Conservation (phyloP, 805 yeast genomes). For the Schizosaccharomyces lindneri region DNA sequence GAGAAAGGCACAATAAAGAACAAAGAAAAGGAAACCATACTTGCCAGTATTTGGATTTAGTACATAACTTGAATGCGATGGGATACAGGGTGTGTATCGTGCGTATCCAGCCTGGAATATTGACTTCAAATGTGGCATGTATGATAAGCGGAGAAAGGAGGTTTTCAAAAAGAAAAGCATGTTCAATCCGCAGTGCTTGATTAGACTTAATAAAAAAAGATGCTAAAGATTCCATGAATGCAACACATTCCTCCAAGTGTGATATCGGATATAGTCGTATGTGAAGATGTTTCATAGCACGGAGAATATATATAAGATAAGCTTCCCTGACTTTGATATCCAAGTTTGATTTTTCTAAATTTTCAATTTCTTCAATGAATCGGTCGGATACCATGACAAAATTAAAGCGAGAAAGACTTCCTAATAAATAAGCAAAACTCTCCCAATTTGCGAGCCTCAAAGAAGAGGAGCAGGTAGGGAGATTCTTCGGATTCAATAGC, state of each 20-base stretch:
- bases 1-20: conserved; percentile 56
- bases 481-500: conserved; percentile 65
- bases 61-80: conserved; percentile 22
- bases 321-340: conserved; percentile 28
- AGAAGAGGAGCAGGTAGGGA: conserved; percentile 33
- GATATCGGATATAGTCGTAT: conserved; percentile 66
- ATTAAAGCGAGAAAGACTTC: conserved; percentile 67
- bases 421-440: conserved; percentile 64
- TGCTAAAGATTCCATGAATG: conserved; percentile 60
- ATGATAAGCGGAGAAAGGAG: conserved; percentile 66
- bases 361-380: conserved; percentile 78
- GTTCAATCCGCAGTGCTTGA: conserved; percentile 43
- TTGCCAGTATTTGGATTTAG: conserved; percentile 33
- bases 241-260: conserved; percentile 77
- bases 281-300: conserved; percentile 73
- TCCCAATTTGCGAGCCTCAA: conserved; percentile 87
- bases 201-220: conserved; percentile 51
- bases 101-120: conserved; percentile 84
- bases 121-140: conserved; percentile 72
- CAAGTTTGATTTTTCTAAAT: conserved; percentile 15
- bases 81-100: conserved; percentile 42
- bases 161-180: conserved; percentile 59
- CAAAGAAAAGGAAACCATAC: conserved; percentile 41
- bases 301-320: conserved; percentile 44
- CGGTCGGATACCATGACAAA: conserved; percentile 77